Evolutionary conservation across 148 eudicot species (phyloP), one percentile per base, ranked within the genome.

Genomic region (Rhododendron molle): DNA sequence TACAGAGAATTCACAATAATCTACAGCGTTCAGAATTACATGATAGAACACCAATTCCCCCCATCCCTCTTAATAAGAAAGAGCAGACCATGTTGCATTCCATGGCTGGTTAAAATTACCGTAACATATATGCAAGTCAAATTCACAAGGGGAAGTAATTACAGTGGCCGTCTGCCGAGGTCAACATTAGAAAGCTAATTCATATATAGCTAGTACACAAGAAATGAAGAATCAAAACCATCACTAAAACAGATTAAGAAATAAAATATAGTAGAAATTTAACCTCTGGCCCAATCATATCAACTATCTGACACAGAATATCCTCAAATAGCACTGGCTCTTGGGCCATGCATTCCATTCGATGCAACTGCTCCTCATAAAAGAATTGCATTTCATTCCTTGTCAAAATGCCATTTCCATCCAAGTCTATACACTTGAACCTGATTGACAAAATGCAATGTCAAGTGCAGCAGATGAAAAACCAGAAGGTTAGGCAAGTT

Each of bases 301-400:
- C 99, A 90, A 95, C 90, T 50, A 96, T 96, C 89, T 96, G 99
- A 89, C 99, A 96, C 87, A 96, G 92, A 80, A 96, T 94, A 86
- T 96, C 99, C 91, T 96, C 99, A 91, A 96, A 96, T 43, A 94
- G 96, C 80, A 96, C 99, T 58, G 99, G 97, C 89, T 96, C 99
- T 86, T 96, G 99, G 85, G 96, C 97, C 96, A 96, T 96, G 89
- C 98, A 96, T 87, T 96, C 99, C 98, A 96, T 96, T 76, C 99
- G 92, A 88, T 95, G 99, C 91, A 96, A 90, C 91, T 97, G 99
- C 91, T 97, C 99, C 89, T 95, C 99, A 26, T 97, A 97, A 84
- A 94, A 97, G 87, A 95, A 96, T 88, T 95, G 99, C 96, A 96
- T 89, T 93, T 96, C 99, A 77, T 96, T 95, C 84, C 97, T 90